Base-by-base conservation (phyloP, 331 rosid genomes). In the Malus hybrid region DNA sequence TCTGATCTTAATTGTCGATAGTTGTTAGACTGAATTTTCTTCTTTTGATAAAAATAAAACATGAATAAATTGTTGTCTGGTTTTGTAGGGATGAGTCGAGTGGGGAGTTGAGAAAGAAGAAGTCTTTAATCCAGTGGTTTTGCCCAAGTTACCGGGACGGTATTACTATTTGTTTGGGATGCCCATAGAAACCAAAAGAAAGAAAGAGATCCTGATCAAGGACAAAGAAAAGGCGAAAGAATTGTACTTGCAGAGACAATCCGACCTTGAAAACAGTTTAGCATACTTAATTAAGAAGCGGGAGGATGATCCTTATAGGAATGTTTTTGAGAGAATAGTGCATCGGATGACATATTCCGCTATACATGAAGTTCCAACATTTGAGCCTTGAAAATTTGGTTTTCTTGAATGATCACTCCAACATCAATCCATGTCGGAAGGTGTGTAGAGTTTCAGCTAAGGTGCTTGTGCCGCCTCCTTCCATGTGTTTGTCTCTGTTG, bases 261-360 rank as follows among this genome's bases (percentile, higher is more conserved):
- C 97, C 19, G 83, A 89, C 73, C 93, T 95, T 54, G 88, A 89
- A 82, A 15, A 39, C 48, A 76, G 82, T 63, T 16, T 92, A 36
- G 82, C 82, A 62, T 90, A 89, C 86, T 86, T 95, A 83, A 72
- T 95, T 78, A 82, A 86, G 88, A 95, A 90, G 88, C 73, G 93
- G 56, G 83, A 89, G 88, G 89, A 95, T 72, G 99, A 95, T 87
- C 99, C 99, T 11, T 90, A 73, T 56, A 81, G 99, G 87, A 95
- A 63, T 77, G 1, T 95, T 33, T 54, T 89, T 7, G 85, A 88
- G 55, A 85, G 99, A 81, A 87, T 86, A 46, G n/a, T 88, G n/a
- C 82, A 86, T 18, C 72, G 86, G 79, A 83, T 90, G 27, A 15
- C 89, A 1, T 34, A 84, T 59, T 78, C 50, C 60, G 4, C 24